Evolutionary conservation across 257 asterid genomes (phyloP).

Genomic region (Datura wrightii): DNA sequence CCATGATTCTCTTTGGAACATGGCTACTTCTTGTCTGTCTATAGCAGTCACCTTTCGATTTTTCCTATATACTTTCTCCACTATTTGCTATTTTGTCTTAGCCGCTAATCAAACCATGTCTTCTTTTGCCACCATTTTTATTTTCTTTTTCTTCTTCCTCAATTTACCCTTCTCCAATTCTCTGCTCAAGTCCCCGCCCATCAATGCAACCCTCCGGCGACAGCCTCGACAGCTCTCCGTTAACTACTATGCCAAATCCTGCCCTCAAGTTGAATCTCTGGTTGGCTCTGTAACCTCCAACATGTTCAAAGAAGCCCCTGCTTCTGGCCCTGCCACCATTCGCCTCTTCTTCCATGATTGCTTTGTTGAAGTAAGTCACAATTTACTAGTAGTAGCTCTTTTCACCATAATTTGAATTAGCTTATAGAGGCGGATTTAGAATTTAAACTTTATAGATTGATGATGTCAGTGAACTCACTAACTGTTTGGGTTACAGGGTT

Average conservation of each 20-base stretch:
- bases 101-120: background rate
- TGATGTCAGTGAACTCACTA: background rate
- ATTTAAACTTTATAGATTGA: background rate
- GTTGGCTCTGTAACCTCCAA: constrained; percentile 72
- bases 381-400: background rate
- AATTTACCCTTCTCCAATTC: constrained; percentile 34
- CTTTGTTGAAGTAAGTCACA: constrained; percentile 63
- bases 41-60: constrained; percentile 36
- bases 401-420: background rate
- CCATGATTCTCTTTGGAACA: constrained; percentile 58
- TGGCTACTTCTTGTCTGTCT: constrained; percentile 38
- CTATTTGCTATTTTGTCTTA: constrained; percentile 50
- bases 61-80: constrained; percentile 29
- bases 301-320: constrained; percentile 72
- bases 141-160: constrained; percentile 37
- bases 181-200: constrained; percentile 34
- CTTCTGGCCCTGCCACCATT: constrained; percentile 90
- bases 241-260: constrained; percentile 66
- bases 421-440: background rate
- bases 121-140: constrained; percentile 36
- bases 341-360: constrained; percentile 99
- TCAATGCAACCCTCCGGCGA: constrained; percentile 15
- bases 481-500: background rate
- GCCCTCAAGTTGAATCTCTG: constrained; percentile 83
- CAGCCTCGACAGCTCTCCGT: constrained; percentile 58